phyloP scores from a whole-genome alignment of 2,329 filamentous ascomycete species.

The Tolypocladium inflatum region DNA sequence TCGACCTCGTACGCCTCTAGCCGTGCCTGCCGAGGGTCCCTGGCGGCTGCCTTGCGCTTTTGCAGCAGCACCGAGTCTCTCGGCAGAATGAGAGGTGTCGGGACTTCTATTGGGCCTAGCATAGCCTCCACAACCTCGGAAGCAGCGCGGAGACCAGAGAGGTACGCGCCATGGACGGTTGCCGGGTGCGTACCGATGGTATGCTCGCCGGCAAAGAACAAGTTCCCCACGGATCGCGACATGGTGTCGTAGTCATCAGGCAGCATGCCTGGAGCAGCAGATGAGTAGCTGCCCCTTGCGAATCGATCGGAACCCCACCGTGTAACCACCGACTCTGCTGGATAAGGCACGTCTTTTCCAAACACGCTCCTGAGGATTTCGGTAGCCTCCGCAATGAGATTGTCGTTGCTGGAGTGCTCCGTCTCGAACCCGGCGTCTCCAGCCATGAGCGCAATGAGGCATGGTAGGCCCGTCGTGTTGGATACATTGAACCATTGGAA shows the following conservation, averaged over 20 bases:
- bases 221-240: constrained; percentile 72
- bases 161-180: constrained; percentile 91
- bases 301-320: constrained; percentile 88
- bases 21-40: constrained; percentile 40
- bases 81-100: constrained; percentile 62
- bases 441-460: constrained; percentile 87
- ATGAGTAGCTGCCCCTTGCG: constrained; percentile 92
- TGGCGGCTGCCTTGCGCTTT: constrained; percentile 46
- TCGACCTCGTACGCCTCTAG: constrained; percentile 48
- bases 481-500: constrained; percentile 98
- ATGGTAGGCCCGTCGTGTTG: constrained; percentile 78
- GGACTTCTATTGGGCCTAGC: constrained; percentile 71
- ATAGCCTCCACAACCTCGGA: constrained; percentile 75
- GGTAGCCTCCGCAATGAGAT: constrained; percentile 73
- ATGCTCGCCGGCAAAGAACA: constrained; percentile 94
- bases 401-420: constrained; percentile 65
- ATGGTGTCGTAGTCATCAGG: constrained; percentile 88
- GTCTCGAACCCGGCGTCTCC: constrained; percentile 87
- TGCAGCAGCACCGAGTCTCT: constrained; percentile 41
- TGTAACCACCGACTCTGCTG: constrained; percentile 80
- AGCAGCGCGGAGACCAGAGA: constrained; percentile 84
- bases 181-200: constrained; percentile 94
- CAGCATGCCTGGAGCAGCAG: constrained; percentile 72
- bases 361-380: constrained; percentile 71
- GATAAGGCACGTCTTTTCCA: constrained; percentile 59